phyloP scores from a whole-genome alignment of 371 early-diverging fungal genomes.

The Saksenaea vasiformis region DNA sequence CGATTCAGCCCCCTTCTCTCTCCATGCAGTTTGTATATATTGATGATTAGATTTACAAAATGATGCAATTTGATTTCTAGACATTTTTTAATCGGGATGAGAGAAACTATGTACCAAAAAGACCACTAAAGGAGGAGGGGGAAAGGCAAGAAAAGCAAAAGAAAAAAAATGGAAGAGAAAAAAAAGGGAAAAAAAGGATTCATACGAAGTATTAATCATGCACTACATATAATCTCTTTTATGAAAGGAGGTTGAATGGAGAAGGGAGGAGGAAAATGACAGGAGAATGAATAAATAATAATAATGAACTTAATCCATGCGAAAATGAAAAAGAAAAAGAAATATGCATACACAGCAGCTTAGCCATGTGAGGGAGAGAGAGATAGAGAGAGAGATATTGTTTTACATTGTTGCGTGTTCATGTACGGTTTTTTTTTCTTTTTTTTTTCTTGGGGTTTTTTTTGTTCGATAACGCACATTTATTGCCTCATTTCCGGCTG shows the following conservation, averaged over 20 bases:
- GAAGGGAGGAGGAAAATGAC: background rate
- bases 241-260: slow-evolving; percentile 1
- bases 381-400: background rate
- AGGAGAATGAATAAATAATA: slow-evolving; percentile 1
- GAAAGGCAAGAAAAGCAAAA: background rate
- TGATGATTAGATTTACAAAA: background rate
- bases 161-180: background rate
- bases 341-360: slow-evolving; percentile 2
- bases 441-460: too few species aligned
- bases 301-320: background rate
- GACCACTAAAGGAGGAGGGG: background rate
- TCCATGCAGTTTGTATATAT: background rate
- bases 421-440: background rate
- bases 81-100: background rate
- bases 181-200: background rate
- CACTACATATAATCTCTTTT: slow-evolving; percentile 7
- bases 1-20: too few species aligned
- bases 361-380: slow-evolving; percentile 3
- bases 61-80: background rate
- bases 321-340: background rate
- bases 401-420: slow-evolving; percentile 1
- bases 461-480: background rate
- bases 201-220: slow-evolving; percentile 7
- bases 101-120: background rate
- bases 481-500: slow-evolving; percentile 8